These are phyloP conservation scores for Rhodofomes roseus DNA, from an alignment of 1,284 basidiomycete species.

Conservation along the genomic window DNA sequence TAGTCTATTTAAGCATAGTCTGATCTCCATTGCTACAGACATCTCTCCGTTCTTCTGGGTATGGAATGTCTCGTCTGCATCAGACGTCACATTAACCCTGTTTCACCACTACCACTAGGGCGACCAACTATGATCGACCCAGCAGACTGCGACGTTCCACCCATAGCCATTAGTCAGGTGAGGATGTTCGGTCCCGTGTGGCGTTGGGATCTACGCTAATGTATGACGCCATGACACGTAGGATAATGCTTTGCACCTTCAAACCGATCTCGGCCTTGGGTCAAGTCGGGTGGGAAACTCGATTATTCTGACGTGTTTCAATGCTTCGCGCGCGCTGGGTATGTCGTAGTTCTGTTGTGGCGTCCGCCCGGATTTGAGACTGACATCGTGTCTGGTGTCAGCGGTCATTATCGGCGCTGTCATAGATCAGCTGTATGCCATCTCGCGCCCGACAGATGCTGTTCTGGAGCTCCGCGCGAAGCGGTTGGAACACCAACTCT, in stretches of 20 bases:
- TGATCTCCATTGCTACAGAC: constrained; percentile 2
- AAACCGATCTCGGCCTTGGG: neutral
- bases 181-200: neutral
- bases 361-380: neutral
- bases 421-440: constrained; percentile 66
- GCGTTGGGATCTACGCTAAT: neutral
- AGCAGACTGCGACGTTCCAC: constrained; percentile 2
- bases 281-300: neutral
- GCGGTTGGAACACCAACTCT: constrained; percentile 58
- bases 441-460: constrained; percentile 38
- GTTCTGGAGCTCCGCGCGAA: constrained; percentile 48
- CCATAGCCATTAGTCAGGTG: constrained; percentile 4
- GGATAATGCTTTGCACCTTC: neutral
- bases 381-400: constrained; percentile 20
- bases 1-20: neutral
- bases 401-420: constrained; percentile 60
- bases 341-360: constrained; percentile 37
- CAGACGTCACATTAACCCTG: neutral
- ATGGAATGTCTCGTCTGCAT: neutral
- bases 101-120: neutral
- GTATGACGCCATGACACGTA: neutral
- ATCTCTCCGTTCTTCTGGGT: constrained; percentile 9
- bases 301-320: constrained; percentile 59
- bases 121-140: constrained; percentile 2
- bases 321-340: constrained; percentile 63